Evolutionary conservation across 2,329 filamentous ascomycete genomes (phyloP), one percentile per base, ranked within the genome.

Genomic region (Penicillium capsulatum): DNA sequence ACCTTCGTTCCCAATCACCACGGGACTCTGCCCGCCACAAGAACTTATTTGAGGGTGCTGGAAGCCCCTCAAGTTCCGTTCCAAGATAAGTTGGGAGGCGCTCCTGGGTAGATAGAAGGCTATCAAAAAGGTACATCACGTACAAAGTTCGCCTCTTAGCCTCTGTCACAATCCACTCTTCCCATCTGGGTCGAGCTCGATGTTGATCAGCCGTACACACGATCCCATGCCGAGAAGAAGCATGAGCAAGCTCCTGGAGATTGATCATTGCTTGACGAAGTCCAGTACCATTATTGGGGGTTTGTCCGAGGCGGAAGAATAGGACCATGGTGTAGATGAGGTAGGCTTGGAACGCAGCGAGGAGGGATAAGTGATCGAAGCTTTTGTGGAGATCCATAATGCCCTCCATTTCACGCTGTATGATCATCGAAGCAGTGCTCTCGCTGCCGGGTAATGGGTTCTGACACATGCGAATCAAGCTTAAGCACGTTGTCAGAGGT

Each of bases 71-170:
- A n/a, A 79, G 55, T 47, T 78, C 75, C 0, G 60, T 68, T 1
- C 69, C 75, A 0, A 77, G 56, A 37, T 71, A 76, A 0, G 66
- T 72, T 0, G 71, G 67, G 2, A 73, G 47, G 0, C 64, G 65
- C 11, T 76, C 67, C n/a, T 68, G 61, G 0, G 65, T 51, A 0
- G 66, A 66, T 1, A 77, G 62, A 0, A 75, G 53, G 36, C 69
- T 75, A 44, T 78, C 74, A 29, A 78, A 70, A 7, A 78, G 58
- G 37, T 76, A 78, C 68, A 76, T 73, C 1, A 66, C 64, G 41
- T 66, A 77, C 0, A 79, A 38, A 0, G 72, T 71, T 10, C 76
- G 64, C 4, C 74, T 63, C 40, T 75, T 78, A 0, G 75, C 66
- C 40, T 76, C 73, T 0, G 71, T 66, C 0, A 73, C 54, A 3